A percentile compares a stretch with the other conserved stretches of the same genome.
phyloP scores from a whole-genome alignment of 495 filamentous ascomycete species.

The Clohesyomyces aquaticus region DNA sequence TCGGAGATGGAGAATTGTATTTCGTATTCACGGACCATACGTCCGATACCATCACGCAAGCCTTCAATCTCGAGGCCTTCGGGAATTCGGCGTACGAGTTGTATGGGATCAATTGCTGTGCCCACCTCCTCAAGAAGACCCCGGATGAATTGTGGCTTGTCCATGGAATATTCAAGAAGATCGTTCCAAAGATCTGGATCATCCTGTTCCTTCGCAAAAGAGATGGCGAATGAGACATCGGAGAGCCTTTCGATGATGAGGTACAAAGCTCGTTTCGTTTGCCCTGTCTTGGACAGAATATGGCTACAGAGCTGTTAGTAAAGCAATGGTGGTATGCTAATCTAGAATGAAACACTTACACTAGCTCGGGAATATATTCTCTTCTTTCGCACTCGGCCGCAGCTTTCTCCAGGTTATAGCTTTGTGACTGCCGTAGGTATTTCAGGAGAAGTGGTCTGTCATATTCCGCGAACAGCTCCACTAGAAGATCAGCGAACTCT shows the following conservation, averaged over 20 bases:
- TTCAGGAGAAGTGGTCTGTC: slow-evolving; percentile 79
- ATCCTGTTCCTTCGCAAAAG: slow-evolving; percentile 89
- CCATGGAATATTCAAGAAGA: slow-evolving; percentile 91
- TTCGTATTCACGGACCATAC: slow-evolving; percentile 90
- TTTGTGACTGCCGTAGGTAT: slow-evolving; percentile 80
- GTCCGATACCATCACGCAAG: slow-evolving; percentile 76
- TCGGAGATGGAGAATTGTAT: slow-evolving; percentile 88
- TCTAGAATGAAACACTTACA: slow-evolving; percentile 46
- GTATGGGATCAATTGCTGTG: slow-evolving; percentile 86
- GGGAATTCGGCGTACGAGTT: slow-evolving; percentile 85
- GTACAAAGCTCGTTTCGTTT: slow-evolving; percentile 85
- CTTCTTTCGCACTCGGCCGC: slow-evolving; percentile 74
- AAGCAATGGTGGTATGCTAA: not conserved
- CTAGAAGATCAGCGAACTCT: slow-evolving; percentile 79
- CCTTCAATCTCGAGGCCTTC: slow-evolving; percentile 90
- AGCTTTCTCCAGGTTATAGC: slow-evolving; percentile 82
- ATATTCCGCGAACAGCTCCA: slow-evolving; percentile 82
- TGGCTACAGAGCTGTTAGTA: slow-evolving; percentile 51
- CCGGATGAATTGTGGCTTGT: slow-evolving; percentile 91
- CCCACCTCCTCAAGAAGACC: slow-evolving; percentile 92
- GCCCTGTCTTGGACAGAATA: slow-evolving; percentile 89
- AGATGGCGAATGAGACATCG: slow-evolving; percentile 88
- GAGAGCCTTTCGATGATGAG: slow-evolving; percentile 87
- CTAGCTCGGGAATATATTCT: slow-evolving; percentile 83
- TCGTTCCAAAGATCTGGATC: slow-evolving; percentile 94